Conservation (phyloP, 768 basidiomycete genomes). For the Asterophora parasitica region DNA sequence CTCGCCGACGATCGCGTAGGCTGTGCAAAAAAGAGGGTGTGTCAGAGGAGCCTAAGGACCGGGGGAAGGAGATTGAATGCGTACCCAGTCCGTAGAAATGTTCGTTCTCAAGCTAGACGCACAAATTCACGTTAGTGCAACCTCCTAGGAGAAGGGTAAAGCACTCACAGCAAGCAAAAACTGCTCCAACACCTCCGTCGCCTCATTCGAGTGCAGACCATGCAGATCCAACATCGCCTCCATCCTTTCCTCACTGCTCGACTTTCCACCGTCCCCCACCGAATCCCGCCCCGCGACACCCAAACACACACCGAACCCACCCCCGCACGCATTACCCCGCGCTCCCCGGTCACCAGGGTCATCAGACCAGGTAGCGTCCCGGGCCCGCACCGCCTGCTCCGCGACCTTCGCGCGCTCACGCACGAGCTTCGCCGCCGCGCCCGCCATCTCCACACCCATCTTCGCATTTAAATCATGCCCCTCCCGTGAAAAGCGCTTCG, state of each 20-base stretch:
- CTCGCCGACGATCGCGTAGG: conserved; percentile 89
- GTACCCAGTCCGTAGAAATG: conserved; percentile 82
- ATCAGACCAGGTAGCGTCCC: conserved; percentile 76
- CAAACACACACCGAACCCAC: conserved; percentile 79
- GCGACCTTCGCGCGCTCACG: conserved; percentile 73
- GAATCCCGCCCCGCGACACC: conserved; percentile 69
- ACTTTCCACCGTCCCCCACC: conserved; percentile 40
- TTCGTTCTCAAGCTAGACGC: conserved; percentile 72
- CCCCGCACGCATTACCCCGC: conserved; percentile 73
- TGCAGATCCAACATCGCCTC: conserved; percentile 88
- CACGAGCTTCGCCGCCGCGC: conserved; percentile 82
- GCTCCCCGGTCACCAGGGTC: conserved; percentile 74
- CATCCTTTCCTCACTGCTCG: conserved; percentile 82
- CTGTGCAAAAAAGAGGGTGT: conserved; percentile 30
- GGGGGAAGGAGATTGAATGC: conserved; percentile 17
- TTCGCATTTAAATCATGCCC: conserved; percentile 91
- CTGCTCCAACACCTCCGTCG: conserved; percentile 83
- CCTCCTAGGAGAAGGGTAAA: not conserved
- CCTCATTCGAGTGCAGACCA: conserved; percentile 91
- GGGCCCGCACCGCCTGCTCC: conserved; percentile 66
- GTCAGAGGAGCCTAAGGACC: not conserved
- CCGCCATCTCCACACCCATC: conserved; percentile 82
- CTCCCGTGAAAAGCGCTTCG: conserved; percentile 90
- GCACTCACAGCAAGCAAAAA: conserved; percentile 79
- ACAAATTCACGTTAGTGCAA: conserved; percentile 2